Evolutionary conservation across 257 asterid species (phyloP), one percentile per base, ranked within the genome.

Genomic region (Solanum pennellii): DNA sequence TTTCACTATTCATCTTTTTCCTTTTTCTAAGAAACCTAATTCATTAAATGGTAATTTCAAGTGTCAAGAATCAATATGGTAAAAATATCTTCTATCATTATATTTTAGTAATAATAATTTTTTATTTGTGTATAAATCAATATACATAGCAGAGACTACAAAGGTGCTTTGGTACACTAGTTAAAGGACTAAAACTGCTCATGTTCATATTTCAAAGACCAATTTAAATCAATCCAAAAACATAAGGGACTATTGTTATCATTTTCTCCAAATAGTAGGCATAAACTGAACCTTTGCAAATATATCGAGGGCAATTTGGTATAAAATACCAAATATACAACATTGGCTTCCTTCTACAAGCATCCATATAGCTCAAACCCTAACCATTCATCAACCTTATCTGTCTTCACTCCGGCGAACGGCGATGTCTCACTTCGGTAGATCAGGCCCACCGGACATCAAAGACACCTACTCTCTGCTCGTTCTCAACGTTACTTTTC

Each of bases 401-500:
- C 15, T 5, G 35, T 25, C 15, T 37, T 75, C 8, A 6, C 39
- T n/a, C 68, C 49, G 5, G 71, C 87, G 6, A 31, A 42, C 83
- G 66, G 79, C 83, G 88, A 93, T 93, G 95, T 93, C 94, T 87
- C 94, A 92, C 91, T 93, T 93, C 29, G 95, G 95, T 2, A 92
- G 94, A 91, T 88, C 93, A 7, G 95, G 95, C 9, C 94, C 94
- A 6, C 92, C 95, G 79, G 95, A 90, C 90, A 92, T 92, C 89
- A 86, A 74, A 23, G 96, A 93, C 73, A 92, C 96, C 37, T 92
- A 69, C 49, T 93, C 96, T 74, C 93, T 93, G 14, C 93, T 93
- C 83, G 94, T 93, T 85, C 94, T 92, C 91, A 93, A 93, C 91
- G 91, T 93, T 83, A 91, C 92, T 69, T 93, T 91, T 89, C 96